Base-by-base conservation (phyloP, 495 filamentous ascomycete species). In the Xylaria castorea region DNA sequence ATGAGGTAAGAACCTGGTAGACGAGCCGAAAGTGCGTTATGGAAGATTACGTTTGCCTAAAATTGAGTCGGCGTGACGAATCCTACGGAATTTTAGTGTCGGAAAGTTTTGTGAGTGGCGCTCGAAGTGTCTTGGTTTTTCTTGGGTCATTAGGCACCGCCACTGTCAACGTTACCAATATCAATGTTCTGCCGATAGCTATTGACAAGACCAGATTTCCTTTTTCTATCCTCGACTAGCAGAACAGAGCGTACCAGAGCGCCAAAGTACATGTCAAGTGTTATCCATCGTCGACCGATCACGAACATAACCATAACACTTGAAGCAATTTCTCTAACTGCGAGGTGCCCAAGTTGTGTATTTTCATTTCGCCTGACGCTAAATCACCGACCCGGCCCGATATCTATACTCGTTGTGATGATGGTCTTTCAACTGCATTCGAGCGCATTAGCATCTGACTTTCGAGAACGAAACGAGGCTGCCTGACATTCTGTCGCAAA, bases 401-500 rank as follows among this genome's bases (percentile, higher is more conserved):
- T 72, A 27, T 72, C 53, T 73, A 73, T 73, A 70, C 70, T 74
- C 66, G 61, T 65, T 63, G 70, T 44, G 68, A 74, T 53, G 62
- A 71, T 72, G 57, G 22, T 18, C 46, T 53, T 66, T 79, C 69
- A 79, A 67, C 78, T 79, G 66, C 34, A 67, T 30, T 53, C 66
- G 30, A 68, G 36, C 12, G 25, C 50, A 73, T 79, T 75, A 79
- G 73, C 71, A 68, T 44, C 71, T 38, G 61, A 50, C 68, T 65
- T 40, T 22, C 55, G 66, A 66, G 64, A 51, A 76, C 71, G 71
- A 72, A 55, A 62, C 12, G 71, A 74, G 70, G 73, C 69, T 68
- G 75, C 62, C 78, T 75, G 55, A 80, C 72, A 78, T 78, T 69
- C 66, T 68, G 64, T 68, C 70, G 64, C 71, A 36, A 73, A 79